These are phyloP conservation scores for Rhizophagus prolifer DNA, from an alignment of 192 early-diverging fungal genomes.

Conservation along the genomic window DNA sequence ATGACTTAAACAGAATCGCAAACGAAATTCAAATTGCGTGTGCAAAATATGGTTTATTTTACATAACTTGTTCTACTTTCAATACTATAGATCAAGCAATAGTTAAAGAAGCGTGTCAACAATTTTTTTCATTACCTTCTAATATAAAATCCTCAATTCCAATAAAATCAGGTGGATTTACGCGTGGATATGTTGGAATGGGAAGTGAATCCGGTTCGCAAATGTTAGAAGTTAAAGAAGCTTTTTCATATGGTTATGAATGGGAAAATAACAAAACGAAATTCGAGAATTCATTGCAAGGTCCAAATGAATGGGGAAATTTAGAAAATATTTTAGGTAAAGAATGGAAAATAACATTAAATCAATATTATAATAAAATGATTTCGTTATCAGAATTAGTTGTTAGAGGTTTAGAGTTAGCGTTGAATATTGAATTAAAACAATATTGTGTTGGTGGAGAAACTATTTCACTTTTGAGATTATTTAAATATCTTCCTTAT, in stretches of 20 bases:
- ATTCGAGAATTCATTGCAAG: slow-evolving; percentile 49
- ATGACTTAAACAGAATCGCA: slow-evolving; percentile 30
- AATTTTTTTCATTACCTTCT: slow-evolving; percentile 39
- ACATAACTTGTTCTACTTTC: slow-evolving; percentile 40
- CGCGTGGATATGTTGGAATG: slow-evolving; percentile 45
- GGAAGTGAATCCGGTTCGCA: slow-evolving; percentile 53
- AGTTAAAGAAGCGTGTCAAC: slow-evolving; percentile 33
- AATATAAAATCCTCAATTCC: slow-evolving; percentile 37
- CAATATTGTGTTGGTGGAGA: slow-evolving; percentile 42
- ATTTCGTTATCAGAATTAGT: slow-evolving; percentile 42
- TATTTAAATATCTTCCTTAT: slow-evolving; percentile 58
- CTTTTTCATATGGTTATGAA: slow-evolving; percentile 56
- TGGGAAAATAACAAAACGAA: slow-evolving; percentile 29
- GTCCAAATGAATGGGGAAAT: slow-evolving; percentile 51
- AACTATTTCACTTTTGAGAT: slow-evolving; percentile 55
- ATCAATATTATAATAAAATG: slow-evolving; percentile 42
- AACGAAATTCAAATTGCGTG: slow-evolving; percentile 32
- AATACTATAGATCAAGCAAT: not conserved
- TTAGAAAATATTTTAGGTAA: slow-evolving; percentile 27
- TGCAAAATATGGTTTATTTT: slow-evolving; percentile 39
- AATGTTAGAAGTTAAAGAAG: slow-evolving; percentile 60
- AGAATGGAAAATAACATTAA: slow-evolving; percentile 30
- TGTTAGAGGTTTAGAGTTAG: slow-evolving; percentile 42
- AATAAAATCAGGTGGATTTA: slow-evolving; percentile 45
- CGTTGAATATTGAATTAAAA: slow-evolving; percentile 38